Evolutionary conservation across 75 land plant genomes (phyloP).

Genomic region (Pinus taeda): DNA sequence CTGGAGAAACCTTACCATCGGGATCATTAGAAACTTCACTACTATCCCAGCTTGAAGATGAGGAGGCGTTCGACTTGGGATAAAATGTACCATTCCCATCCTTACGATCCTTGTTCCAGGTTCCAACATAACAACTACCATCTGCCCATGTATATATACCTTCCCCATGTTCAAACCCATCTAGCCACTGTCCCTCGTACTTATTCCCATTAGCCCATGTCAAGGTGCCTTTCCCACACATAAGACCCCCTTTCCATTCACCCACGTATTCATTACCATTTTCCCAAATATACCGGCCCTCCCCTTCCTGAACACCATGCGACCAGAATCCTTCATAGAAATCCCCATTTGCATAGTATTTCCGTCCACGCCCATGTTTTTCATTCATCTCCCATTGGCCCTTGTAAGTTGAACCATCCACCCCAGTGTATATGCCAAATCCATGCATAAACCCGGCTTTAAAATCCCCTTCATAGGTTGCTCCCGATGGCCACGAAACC

Average conservation of each 20-base stretch:
- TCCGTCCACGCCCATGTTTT: slow-evolving; percentile 50
- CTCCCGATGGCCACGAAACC: slow-evolving; percentile 55
- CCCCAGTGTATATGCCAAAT: slow-evolving; percentile 44
- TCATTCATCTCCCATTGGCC: slow-evolving; percentile 57
- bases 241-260: slow-evolving; percentile 50
- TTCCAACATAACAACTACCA: slow-evolving; percentile 52
- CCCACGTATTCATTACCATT: slow-evolving; percentile 16
- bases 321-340: slow-evolving; percentile 65
- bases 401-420: slow-evolving; percentile 52
- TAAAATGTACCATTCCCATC: slow-evolving; percentile 53
- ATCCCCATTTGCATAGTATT: slow-evolving; percentile 64
- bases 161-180: slow-evolving; percentile 57
- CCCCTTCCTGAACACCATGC: slow-evolving; percentile 49
- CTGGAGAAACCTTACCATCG: background rate
- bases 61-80: slow-evolving; percentile 14
- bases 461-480: slow-evolving; percentile 73
- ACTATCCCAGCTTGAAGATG: background rate
- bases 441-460: slow-evolving; percentile 61
- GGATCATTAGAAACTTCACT: background rate
- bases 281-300: slow-evolving; percentile 13
- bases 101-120: slow-evolving; percentile 51
- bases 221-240: slow-evolving; percentile 49
- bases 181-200: slow-evolving; percentile 66
- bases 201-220: slow-evolving; percentile 58
- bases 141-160: slow-evolving; percentile 60